Percentiles rank a stretch among this genome's conserved stretches.
These are phyloP conservation scores for Penicillium sp. DNA, from an alignment of 2,329 filamentous ascomycete species.

Conservation along the genomic window DNA sequence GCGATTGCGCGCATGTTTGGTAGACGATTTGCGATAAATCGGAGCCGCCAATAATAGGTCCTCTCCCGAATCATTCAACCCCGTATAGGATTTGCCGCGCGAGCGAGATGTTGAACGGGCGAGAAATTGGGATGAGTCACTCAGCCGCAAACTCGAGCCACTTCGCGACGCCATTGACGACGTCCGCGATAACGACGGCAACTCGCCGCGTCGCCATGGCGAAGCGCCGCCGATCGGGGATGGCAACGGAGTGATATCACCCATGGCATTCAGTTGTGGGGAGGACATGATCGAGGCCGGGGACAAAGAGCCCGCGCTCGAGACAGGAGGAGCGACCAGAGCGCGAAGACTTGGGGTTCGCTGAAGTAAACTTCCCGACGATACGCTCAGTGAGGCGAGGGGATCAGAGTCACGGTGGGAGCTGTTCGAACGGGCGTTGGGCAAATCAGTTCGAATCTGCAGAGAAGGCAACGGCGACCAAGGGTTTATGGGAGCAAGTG, in stretches of 20 bases:
- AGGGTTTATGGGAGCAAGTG: constrained; percentile 6
- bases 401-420: constrained; percentile 31
- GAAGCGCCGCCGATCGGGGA: constrained; percentile 56
- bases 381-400: constrained; percentile 37
- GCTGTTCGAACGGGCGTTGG: constrained; percentile 22
- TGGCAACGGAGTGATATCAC: constrained; percentile 71
- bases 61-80: constrained; percentile 30
- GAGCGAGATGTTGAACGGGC: constrained; percentile 28
- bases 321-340: constrained; percentile 33
- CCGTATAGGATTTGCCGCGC: constrained; percentile 39
- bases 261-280: constrained; percentile 68
- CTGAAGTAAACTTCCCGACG: constrained; percentile 39
- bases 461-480: constrained; percentile 25
- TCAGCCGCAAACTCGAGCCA: constrained; percentile 34
- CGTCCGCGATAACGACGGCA: constrained; percentile 44
- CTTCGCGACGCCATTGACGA: constrained; percentile 39
- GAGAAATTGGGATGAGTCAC: constrained; percentile 34
- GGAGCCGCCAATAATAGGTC: constrained; percentile 19
- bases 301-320: constrained; percentile 44
- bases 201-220: constrained; percentile 48
- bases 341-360: constrained; percentile 44
- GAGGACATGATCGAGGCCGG: constrained; percentile 65
- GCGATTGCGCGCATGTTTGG: constrained; percentile 62
- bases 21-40: constrained; percentile 26
- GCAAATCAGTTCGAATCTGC: constrained; percentile 35